These are phyloP conservation scores for Lentinula guzmanii DNA, from an alignment of 768 basidiomycete genomes.

Conservation along the genomic window DNA sequence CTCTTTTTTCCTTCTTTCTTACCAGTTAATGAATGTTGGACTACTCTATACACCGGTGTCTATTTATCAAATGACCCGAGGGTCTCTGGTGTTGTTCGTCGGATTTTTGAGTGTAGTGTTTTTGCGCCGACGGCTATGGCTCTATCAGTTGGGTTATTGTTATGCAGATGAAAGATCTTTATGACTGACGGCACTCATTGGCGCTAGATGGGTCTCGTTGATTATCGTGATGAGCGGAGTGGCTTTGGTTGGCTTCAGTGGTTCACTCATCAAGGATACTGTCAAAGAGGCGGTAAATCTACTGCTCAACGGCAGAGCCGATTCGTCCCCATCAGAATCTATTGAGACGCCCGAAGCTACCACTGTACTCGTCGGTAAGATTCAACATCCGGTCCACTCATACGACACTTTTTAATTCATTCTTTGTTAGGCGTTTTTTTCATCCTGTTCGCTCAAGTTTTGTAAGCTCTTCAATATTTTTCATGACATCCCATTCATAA, in stretches of 20 bases:
- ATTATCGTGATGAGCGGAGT: conserved; percentile 85
- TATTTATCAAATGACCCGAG: conserved; percentile 95
- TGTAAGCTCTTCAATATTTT: conserved; percentile 45
- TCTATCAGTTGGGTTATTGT: conserved; percentile 63
- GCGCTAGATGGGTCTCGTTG: conserved; percentile 79
- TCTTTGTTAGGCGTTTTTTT: conserved; percentile 70
- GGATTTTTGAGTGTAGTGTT: conserved; percentile 89
- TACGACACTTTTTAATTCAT: conserved; percentile 11
- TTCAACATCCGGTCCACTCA: conserved; percentile 10
- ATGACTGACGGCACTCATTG: conserved; percentile 9
- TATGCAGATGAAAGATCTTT: background rate
- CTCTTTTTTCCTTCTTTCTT: background rate
- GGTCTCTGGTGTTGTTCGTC: conserved; percentile 91
- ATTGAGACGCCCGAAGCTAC: conserved; percentile 58
- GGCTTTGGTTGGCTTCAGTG: conserved; percentile 80
- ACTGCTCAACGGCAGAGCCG: conserved; percentile 18
- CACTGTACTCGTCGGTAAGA: conserved; percentile 67
- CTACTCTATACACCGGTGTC: conserved; percentile 95
- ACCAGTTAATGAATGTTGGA: conserved; percentile 87
- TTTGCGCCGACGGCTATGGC: conserved; percentile 76
- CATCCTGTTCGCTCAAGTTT: conserved; percentile 90
- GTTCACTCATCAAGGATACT: conserved; percentile 78
- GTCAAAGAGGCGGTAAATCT: conserved; percentile 39
- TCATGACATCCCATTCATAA: conserved; percentile 7
- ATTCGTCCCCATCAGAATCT: conserved; percentile 34